Evolutionary conservation across 768 basidiomycete genomes (phyloP).

Genomic region (Macrolepiota dolichaula): DNA sequence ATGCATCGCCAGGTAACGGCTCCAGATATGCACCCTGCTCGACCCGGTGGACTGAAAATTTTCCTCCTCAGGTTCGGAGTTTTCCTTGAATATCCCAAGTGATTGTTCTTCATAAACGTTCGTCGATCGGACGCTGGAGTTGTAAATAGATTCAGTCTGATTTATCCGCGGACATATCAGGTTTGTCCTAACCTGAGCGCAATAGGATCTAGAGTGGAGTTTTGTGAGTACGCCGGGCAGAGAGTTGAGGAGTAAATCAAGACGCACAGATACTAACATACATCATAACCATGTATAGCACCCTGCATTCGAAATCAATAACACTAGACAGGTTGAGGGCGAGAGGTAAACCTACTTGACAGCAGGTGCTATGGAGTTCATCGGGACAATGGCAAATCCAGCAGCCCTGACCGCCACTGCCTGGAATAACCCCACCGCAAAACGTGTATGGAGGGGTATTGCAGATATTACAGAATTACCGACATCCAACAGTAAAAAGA

Average conservation of each 20-base stretch:
- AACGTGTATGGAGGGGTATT: slow-evolving; percentile 68
- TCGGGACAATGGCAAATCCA: slow-evolving; percentile 76
- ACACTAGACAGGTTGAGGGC: background rate
- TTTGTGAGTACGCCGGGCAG: background rate
- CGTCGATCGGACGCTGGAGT: slow-evolving; percentile 76
- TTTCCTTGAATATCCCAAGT: slow-evolving; percentile 70
- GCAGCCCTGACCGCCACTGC: slow-evolving; percentile 80
- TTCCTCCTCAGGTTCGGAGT: slow-evolving; percentile 46
- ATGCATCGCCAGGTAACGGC: slow-evolving; percentile 77
- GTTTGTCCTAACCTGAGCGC: slow-evolving; percentile 60
- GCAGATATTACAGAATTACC: slow-evolving; percentile 65
- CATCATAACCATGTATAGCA: slow-evolving; percentile 93
- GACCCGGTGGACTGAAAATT: slow-evolving; percentile 41
- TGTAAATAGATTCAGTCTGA: background rate
- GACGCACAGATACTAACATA: slow-evolving; percentile 77
- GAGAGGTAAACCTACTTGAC: slow-evolving; percentile 59
- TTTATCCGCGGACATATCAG: background rate
- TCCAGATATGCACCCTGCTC: slow-evolving; percentile 60
- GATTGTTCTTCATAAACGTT: slow-evolving; percentile 95
- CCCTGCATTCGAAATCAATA: slow-evolving; percentile 38
- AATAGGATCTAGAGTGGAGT: slow-evolving; percentile 54
- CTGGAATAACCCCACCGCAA: slow-evolving; percentile 77
- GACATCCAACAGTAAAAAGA: slow-evolving; percentile 86
- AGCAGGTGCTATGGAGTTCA: slow-evolving; percentile 80
- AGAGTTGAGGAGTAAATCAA: slow-evolving; percentile 2